These are phyloP conservation scores for Sugiyamaella mastotermitis DNA, from an alignment of 805 yeast species.

Conservation along the genomic window DNA sequence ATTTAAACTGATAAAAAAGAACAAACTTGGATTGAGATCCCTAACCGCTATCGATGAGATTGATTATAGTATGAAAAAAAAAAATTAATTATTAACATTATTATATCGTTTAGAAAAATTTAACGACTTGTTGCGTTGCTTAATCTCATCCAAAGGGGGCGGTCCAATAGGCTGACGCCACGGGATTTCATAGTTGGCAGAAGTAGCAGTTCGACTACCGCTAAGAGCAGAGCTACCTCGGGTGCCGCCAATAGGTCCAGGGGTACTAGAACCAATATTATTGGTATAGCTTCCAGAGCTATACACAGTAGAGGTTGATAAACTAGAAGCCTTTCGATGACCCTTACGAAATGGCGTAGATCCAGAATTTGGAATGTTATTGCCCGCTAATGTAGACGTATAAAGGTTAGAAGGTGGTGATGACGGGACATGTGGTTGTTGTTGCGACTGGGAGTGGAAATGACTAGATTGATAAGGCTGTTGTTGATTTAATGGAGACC, in stretches of 20 bases:
- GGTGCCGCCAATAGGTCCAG: conserved; percentile 7
- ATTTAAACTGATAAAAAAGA: too few species aligned
- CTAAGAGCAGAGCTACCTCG: conserved; percentile 6
- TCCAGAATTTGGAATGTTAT: not conserved
- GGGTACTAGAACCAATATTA: not conserved
- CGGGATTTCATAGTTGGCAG: conserved; percentile 22
- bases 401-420: not conserved
- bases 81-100: too few species aligned
- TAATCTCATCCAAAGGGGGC: conserved; percentile 28
- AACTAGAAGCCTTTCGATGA: conserved; percentile 24
- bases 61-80: too few species aligned
- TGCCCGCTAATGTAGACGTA: not conserved
- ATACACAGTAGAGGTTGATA: conserved; percentile 20
- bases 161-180: conserved; percentile 31
- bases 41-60: too few species aligned
- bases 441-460: conserved; percentile 4
- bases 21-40: too few species aligned
- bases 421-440: not conserved
- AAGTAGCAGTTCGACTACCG: not conserved
- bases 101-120: conserved; percentile 22
- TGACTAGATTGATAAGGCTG: conserved; percentile 6
- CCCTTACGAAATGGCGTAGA: conserved; percentile 21
- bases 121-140: conserved; percentile 13
- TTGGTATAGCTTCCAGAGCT: conserved; percentile 3
- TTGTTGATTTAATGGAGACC: conserved; percentile 5